Base-by-base conservation (phyloP, 1,139 yeast genomes). In the Sugiyamaella novakii region DNA sequence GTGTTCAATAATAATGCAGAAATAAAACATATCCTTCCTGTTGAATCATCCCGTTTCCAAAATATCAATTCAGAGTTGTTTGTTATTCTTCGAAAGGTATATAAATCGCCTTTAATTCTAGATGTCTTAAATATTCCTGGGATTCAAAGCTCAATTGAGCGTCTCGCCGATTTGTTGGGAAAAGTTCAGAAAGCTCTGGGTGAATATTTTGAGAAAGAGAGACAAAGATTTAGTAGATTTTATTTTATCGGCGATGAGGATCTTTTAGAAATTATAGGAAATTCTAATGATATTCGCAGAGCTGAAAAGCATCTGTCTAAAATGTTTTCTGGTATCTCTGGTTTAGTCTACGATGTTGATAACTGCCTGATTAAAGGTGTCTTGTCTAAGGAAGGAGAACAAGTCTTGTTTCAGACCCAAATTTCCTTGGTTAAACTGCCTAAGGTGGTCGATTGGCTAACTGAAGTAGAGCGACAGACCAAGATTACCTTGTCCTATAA, bases 161-260 rank as follows among this genome's bases (percentile, higher is more conserved):
- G 82, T 39, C 63, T 82, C 5, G 65, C 76, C 2, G 87, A 82
- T 0, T 74, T 83, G 30, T 71, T 91, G 35, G 62, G 61, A 2
- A 79, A 76, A 56, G 78, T 88, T 2, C 77, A 83, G 47, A 78
- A 77, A 48, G 84, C 96, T 0, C 73, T 92, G 14, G 75, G 83
- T 1, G 94, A 87, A 12, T 92, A 83, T 63, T 73, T 91, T 42
- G 97, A 91, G 59, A 79, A 77, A 39, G 96, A 91, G 61, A 72
- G 98, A 55, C 84, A 79, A 43, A 55, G 76, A 1, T 91, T 85
- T 59, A 92, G 96, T 0, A 74, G 98, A 40, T 85, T 91, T 53
- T 89, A 84, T 59, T 91, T 92, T 61, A 71, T 92, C 33, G 97
- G 98, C 5, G 92, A 92, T 62, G 96, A 89, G 55, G 97, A 91